Percentiles rank a stretch among this genome's conserved stretches.
Evolutionary conservation across 495 filamentous ascomycete species (phyloP).

Genomic region (Hypoxylon fuscum): DNA sequence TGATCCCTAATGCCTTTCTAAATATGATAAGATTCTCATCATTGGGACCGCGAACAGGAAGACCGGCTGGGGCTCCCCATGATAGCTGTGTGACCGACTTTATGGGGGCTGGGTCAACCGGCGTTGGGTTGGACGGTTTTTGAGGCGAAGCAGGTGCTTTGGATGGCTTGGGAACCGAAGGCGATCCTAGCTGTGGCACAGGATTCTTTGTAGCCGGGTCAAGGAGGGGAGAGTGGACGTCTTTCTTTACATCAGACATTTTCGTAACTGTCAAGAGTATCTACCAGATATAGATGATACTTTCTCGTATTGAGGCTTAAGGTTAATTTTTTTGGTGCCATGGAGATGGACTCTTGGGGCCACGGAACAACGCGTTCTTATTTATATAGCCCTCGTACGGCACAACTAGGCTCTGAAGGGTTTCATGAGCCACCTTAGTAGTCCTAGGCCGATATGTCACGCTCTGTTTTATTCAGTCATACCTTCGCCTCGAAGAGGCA

Average conservation of each 20-base stretch:
- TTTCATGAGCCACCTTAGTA: constrained; percentile 5
- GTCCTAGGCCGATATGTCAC: constrained; percentile 17
- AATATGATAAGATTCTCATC: constrained; percentile 58
- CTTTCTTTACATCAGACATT: constrained; percentile 34
- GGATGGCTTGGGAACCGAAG: constrained; percentile 16
- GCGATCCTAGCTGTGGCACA: constrained; percentile 20
- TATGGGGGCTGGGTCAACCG: constrained; percentile 9
- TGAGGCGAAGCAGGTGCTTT: constrained; percentile 22
- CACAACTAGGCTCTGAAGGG: not conserved
- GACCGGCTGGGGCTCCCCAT: constrained; percentile 54
- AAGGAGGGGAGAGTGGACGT: constrained; percentile 34
- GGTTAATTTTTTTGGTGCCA: not conserved
- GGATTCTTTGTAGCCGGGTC: constrained; percentile 17
- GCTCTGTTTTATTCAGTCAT: constrained; percentile 25
- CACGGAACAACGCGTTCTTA: not conserved
- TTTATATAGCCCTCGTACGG: constrained; percentile 10
- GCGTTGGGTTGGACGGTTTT: constrained; percentile 20
- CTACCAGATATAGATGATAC: constrained; percentile 2
- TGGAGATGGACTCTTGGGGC: not conserved
- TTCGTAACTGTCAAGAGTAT: not conserved
- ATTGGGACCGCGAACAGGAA: constrained; percentile 49
- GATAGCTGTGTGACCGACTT: constrained; percentile 37
- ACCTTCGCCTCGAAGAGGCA: constrained; percentile 7
- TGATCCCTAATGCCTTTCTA: constrained; percentile 54
- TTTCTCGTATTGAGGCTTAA: not conserved